A percentile compares a stretch with the other conserved stretches of the same genome.
Evolutionary conservation across 108 stramenopile genomes (phyloP).

Genomic region (Chaetoceros tenuissimus): DNA sequence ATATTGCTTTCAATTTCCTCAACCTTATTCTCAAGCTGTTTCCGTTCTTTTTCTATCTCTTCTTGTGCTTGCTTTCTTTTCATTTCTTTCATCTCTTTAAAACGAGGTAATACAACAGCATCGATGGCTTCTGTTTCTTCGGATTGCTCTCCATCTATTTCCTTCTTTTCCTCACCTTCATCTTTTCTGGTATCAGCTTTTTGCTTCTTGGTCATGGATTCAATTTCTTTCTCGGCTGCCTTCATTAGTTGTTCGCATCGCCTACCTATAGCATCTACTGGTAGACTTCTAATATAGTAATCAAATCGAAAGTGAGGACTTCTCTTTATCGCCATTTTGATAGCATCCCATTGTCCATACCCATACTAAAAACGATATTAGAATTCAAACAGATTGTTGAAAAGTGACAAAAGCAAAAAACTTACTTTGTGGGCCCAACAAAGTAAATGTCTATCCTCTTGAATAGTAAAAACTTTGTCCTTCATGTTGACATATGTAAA

Average conservation of each 20-base stretch:
- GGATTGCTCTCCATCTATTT: constrained; percentile 11
- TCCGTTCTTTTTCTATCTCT: constrained; percentile 33
- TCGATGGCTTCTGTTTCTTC: constrained; percentile 9
- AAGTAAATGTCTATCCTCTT: constrained; percentile 52
- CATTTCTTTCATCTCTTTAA: constrained; percentile 38
- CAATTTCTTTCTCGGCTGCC: constrained; percentile 79
- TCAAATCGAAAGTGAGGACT: constrained; percentile 79
- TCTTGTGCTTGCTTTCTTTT: constrained; percentile 24
- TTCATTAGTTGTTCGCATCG: constrained; percentile 82
- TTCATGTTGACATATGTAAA: constrained; percentile 63
- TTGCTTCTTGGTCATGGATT: constrained; percentile 56
- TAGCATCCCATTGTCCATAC: constrained; percentile 83
- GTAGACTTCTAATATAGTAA: constrained; percentile 62
- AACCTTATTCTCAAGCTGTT: constrained; percentile 55
- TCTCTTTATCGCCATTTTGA: constrained; percentile 79
- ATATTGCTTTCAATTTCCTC: constrained; percentile 65
- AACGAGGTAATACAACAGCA: constrained; percentile 47
- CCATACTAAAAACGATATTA: constrained; percentile 41
- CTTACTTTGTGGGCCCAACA: constrained; percentile 78
- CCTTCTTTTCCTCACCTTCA: constrained; percentile 31
- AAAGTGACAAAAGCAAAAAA: not conserved
- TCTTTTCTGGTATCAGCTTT: constrained; percentile 43
- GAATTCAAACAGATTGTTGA: not conserved
- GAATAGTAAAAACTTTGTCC: constrained; percentile 51
- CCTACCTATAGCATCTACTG: constrained; percentile 43